These are phyloP conservation scores for Colletotrichum aenigma DNA, from an alignment of 2,329 filamentous ascomycete genomes.

Conservation along the genomic window DNA sequence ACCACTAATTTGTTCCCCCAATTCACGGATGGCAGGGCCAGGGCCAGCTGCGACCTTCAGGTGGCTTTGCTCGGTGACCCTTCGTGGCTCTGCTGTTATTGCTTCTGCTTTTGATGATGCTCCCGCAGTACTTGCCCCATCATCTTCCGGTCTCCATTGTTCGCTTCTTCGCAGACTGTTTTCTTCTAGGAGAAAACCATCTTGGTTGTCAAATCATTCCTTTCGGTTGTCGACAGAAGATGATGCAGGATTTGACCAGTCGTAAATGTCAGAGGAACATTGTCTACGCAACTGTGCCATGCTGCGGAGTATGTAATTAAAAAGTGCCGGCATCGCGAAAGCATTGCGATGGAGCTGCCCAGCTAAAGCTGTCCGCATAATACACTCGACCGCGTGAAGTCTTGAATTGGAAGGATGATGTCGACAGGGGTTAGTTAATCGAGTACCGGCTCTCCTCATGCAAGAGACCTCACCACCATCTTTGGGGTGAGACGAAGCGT, in stretches of 20 bases:
- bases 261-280: neutral
- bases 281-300: neutral
- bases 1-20: neutral
- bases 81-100: neutral
- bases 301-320: neutral
- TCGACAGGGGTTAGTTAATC: neutral
- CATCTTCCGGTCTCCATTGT: neutral
- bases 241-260: neutral
- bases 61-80: conserved; percentile 6
- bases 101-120: neutral
- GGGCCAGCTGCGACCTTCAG: conserved; percentile 15
- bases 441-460: conserved; percentile 2
- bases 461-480: neutral
- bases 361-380: neutral
- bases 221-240: neutral
- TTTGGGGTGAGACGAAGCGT: conserved; percentile 3
- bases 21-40: neutral
- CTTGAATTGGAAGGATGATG: neutral
- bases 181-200: neutral
- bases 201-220: neutral
- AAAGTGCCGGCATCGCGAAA: conserved; percentile 7
- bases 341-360: neutral
- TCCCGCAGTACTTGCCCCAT: neutral
- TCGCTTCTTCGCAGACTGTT: neutral
- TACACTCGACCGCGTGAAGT: neutral